A percentile compares a stretch with the other conserved stretches of the same genome.
Evolutionary conservation across 768 basidiomycete genomes (phyloP).

Genomic region (Leccinellum albellum): DNA sequence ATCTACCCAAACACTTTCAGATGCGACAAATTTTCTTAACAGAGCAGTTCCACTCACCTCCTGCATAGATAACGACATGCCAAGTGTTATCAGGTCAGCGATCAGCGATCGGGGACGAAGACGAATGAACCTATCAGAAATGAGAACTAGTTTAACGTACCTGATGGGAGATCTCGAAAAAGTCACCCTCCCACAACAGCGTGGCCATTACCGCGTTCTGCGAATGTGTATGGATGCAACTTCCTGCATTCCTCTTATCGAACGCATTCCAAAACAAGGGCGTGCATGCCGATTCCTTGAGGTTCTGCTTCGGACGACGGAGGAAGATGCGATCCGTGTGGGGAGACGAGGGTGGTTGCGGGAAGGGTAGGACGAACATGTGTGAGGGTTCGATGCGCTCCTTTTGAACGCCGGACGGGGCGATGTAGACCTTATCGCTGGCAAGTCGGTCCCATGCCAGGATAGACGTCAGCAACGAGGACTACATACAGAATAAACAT

Average conservation of each 20-base stretch:
- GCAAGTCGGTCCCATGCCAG: not conserved
- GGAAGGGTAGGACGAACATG: slow-evolving; percentile 84
- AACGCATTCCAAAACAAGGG: slow-evolving; percentile 94
- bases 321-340: slow-evolving; percentile 74
- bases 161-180: slow-evolving; percentile 82
- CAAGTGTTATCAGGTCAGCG: not conserved
- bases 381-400: slow-evolving; percentile 80
- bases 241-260: slow-evolving; percentile 70
- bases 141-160: slow-evolving; percentile 30
- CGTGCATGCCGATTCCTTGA: slow-evolving; percentile 86
- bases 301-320: slow-evolving; percentile 61
- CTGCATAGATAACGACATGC: slow-evolving; percentile 25
- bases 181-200: slow-evolving; percentile 63
- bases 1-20: slow-evolving; percentile 46
- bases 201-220: slow-evolving; percentile 90
- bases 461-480: not conserved
- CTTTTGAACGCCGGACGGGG: slow-evolving; percentile 88
- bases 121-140: not conserved
- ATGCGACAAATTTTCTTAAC: not conserved
- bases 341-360: slow-evolving; percentile 53
- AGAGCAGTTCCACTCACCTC: slow-evolving; percentile 32
- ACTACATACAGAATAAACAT: not conserved
- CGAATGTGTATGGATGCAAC: slow-evolving; percentile 89
- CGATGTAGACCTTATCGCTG: slow-evolving; percentile 79
- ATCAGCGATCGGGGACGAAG: not conserved